Conservation (phyloP, 495 filamentous ascomycete genomes). For the Rhypophila decipiens region DNA sequence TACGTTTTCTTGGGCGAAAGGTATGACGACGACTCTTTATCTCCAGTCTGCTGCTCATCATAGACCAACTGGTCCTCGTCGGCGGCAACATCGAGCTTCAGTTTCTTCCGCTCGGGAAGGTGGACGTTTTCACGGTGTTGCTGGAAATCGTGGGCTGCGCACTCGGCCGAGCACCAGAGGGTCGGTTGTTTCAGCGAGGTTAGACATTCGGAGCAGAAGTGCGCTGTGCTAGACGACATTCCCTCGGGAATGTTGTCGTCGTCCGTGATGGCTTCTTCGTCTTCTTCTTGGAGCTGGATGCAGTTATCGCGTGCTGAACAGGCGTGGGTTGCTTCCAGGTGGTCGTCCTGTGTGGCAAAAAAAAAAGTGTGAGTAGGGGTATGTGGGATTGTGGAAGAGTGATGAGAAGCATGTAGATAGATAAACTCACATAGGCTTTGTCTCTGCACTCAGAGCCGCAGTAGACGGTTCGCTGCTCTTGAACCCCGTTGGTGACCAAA, state of each 20-base stretch:
- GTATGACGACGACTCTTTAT: too few species aligned
- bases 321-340: constrained; percentile 16
- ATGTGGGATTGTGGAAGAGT: not conserved
- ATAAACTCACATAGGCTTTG: constrained; percentile 33
- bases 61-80: constrained; percentile 24
- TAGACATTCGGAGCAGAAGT: constrained; percentile 39
- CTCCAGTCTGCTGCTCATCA: too few species aligned
- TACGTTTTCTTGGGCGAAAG: too few species aligned
- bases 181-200: constrained; percentile 23
- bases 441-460: constrained; percentile 38
- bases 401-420: too few species aligned
- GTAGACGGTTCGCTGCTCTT: constrained; percentile 24
- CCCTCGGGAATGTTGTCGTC: constrained; percentile 2
- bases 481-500: constrained; percentile 19
- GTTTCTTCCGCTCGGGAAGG: constrained; percentile 22
- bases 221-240: constrained; percentile 1
- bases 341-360: constrained; percentile 6
- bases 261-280: constrained; percentile 1
- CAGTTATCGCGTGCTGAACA: constrained; percentile 19
- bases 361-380: not conserved
- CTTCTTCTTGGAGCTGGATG: constrained; percentile 9
- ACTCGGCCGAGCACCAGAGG: constrained; percentile 33
- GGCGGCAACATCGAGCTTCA: constrained; percentile 17
- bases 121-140: constrained; percentile 36
- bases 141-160: constrained; percentile 34